phyloP scores from a whole-genome alignment of 176 grass and related monocot genomes.

The Rhynchospora pubera region DNA sequence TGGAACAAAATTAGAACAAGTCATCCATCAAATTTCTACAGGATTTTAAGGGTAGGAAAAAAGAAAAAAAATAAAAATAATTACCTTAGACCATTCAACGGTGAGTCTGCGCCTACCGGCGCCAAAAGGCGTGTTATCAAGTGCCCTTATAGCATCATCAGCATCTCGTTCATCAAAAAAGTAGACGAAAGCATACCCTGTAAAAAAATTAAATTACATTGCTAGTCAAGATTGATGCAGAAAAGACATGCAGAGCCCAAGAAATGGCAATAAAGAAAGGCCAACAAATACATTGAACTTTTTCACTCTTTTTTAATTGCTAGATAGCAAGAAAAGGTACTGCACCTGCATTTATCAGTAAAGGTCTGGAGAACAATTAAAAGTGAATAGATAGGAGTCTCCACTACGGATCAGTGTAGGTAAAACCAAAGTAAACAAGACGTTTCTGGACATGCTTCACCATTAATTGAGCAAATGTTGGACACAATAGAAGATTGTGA shows the following conservation, averaged over 20 bases:
- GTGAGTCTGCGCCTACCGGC: constrained; percentile 57
- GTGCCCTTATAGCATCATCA: constrained; percentile 61
- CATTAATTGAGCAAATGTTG: constrained; percentile 10
- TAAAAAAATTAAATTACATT: constrained; percentile 4
- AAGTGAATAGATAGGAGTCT: constrained; percentile 17
- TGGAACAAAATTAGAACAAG: constrained; percentile 2
- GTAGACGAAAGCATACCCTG: constrained; percentile 76
- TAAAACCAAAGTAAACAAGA: constrained; percentile 22
- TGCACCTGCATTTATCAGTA: constrained; percentile 36
- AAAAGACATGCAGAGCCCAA: neutral
- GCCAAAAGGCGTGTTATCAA: constrained; percentile 58
- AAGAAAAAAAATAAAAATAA: neutral
- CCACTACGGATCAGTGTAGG: neutral
- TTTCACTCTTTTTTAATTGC: constrained; percentile 12
- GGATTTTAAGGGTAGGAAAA: neutral
- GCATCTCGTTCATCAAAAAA: constrained; percentile 78
- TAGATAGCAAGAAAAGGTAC: constrained; percentile 24
- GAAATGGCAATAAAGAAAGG: neutral
- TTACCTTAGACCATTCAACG: constrained; percentile 86
- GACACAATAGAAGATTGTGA: constrained; percentile 22
- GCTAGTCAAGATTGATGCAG: neutral
- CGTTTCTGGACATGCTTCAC: constrained; percentile 37
- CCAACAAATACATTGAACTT: neutral
- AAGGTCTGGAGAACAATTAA: constrained; percentile 30
- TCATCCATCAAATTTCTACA: neutral